These are phyloP conservation scores for Ehretia macrophylla DNA, from an alignment of 257 asterid genomes.

Conservation along the genomic window DNA sequence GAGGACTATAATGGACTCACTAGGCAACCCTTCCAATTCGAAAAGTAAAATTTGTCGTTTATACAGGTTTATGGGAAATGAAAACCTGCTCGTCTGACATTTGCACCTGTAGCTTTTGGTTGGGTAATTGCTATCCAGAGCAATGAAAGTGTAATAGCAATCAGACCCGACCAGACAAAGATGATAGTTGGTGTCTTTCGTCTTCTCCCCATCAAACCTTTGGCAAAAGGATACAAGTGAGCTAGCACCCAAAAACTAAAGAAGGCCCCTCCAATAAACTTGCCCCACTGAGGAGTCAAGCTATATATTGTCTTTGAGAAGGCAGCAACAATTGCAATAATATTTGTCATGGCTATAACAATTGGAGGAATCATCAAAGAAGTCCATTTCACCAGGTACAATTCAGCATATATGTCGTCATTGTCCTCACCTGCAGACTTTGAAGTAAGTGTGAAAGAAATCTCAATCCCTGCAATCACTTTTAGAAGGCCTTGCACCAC, in stretches of 20 bases:
- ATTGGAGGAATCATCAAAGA: constrained; percentile 41
- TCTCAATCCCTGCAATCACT: constrained; percentile 39
- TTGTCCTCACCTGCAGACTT: constrained; percentile 34
- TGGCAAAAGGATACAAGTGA: constrained; percentile 40
- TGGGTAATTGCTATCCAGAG: constrained; percentile 32
- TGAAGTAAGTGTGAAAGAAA: constrained; percentile 39
- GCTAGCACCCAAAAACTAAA: constrained; percentile 44
- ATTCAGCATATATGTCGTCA: constrained; percentile 29
- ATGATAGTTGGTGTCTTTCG: constrained; percentile 44
- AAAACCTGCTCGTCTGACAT: constrained; percentile 1
- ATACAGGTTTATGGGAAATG: constrained; percentile 10
- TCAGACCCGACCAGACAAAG: constrained; percentile 41
- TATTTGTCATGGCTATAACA: constrained; percentile 32
- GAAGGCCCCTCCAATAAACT: constrained; percentile 38
- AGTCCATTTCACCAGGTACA: constrained; percentile 36
- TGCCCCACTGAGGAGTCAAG: constrained; percentile 29
- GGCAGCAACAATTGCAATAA: constrained; percentile 27
- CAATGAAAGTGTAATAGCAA: constrained; percentile 38
- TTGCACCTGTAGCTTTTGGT: constrained; percentile 2
- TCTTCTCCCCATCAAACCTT: constrained; percentile 39
- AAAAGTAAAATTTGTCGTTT: neutral
- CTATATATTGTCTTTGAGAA: constrained; percentile 26
- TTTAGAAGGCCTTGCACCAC: constrained; percentile 40
- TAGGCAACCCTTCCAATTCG: neutral
- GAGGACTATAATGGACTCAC: neutral